Base-by-base conservation (phyloP, 177 flowering plant genomes). In the Telopea speciosissima region DNA sequence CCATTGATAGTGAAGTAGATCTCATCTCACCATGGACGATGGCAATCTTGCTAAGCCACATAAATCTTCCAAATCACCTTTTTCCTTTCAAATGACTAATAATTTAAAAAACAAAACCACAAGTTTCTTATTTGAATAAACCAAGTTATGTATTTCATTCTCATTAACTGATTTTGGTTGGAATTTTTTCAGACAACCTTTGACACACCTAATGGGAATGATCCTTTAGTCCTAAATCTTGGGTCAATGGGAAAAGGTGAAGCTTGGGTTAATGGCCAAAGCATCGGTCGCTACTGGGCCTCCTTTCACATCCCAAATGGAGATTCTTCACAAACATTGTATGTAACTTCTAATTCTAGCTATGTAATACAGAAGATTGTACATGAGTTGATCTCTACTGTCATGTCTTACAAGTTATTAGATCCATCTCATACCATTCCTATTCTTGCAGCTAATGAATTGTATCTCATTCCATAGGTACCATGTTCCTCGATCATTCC, bases 241-340 rank as follows among this genome's bases (percentile, higher is more conserved):
- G 75, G 79, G 8, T 58, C 88, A 24, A 93, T 95, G 99, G 92
- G 96, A 59, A 95, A 93, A 78, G 99, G 99, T 11, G 86, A 90
- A 83, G 92, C 85, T 56, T 95, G 97, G 97, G 78, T 95, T 16
- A 95, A 95, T 77, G 97, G 96, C 21, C 77, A 84, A 33, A 87
- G 97, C 79, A 89, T 95, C 14, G 99, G 99, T 54, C 81, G 97
- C 16, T 95, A 90, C 70, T 95, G 99, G 99, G 83, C 84, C 59
- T 86, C 99, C 17, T 86, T 86, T 73, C 86, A 8, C 5, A 83
- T 82, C 16, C 12, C 84, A 0, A 62, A 67, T 2, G 94, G 89
- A 70, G 63, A 67, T 23, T 85, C 92, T 31, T 85, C 97, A 65
- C 99, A 94, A 71, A 83, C 66, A 74, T 68, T 86, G 97, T 90